Evolutionary conservation across 345 rosid genomes (phyloP).

Genomic region (Hibiscus tridactylites): DNA sequence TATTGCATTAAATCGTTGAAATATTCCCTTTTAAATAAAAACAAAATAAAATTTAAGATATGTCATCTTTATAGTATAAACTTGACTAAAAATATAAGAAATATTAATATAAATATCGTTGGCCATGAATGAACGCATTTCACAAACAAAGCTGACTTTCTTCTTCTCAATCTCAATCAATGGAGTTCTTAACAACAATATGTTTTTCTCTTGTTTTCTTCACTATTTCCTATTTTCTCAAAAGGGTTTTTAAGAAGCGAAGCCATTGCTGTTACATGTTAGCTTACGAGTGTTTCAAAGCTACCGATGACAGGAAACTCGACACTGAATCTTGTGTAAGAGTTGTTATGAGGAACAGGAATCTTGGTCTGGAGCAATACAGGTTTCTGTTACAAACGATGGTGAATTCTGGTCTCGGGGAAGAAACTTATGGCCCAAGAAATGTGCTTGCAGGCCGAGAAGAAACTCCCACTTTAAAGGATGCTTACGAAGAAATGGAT

Average conservation of each 20-base stretch:
- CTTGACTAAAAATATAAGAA: neutral
- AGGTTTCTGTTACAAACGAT: conserved; percentile 56
- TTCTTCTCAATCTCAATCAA: neutral
- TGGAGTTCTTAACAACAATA: conserved; percentile 21
- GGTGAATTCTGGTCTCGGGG: conserved; percentile 62
- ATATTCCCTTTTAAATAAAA: neutral
- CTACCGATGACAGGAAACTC: conserved; percentile 38
- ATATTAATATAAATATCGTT: neutral
- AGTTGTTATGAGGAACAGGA: conserved; percentile 41
- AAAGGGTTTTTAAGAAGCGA: conserved; percentile 19
- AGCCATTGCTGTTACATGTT: conserved; percentile 50
- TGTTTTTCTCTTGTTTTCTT: conserved; percentile 9
- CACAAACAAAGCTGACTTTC: neutral
- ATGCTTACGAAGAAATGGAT: conserved; percentile 45
- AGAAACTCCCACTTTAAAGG: conserved; percentile 31
- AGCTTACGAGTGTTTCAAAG: conserved; percentile 58
- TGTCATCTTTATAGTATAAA: neutral
- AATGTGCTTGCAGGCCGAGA: conserved; percentile 46
- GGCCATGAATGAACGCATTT: neutral
- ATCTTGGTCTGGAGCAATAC: conserved; percentile 52
- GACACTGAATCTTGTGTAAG: conserved; percentile 38
- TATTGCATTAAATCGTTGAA: neutral
- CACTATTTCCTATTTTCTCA: conserved; percentile 8
- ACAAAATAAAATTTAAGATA: neutral
- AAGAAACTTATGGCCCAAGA: conserved; percentile 56